Evolutionary conservation across 2,329 filamentous ascomycete species (phyloP).

Genomic region (Phyllosticta citrichinensis): DNA sequence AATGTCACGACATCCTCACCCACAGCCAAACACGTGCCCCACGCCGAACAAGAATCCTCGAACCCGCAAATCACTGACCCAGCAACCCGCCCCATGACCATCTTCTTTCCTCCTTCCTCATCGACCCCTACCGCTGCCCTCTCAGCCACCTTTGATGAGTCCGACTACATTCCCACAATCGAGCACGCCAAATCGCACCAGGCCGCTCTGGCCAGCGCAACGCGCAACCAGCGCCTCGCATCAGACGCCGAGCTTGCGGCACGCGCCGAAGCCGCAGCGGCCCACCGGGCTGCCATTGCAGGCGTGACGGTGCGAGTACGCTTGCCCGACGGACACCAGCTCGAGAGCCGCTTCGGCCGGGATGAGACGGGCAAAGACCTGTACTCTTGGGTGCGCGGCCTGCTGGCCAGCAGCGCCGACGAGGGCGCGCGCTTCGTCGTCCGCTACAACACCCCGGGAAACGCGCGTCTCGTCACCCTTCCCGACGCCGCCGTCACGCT

Average conservation of each 20-base stretch:
- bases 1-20: neutral
- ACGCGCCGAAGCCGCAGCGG: constrained; percentile 54
- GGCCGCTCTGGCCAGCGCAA: constrained; percentile 49
- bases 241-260: constrained; percentile 75
- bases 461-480: constrained; percentile 26
- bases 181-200: constrained; percentile 69
- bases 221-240: constrained; percentile 65
- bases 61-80: constrained; percentile 15
- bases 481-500: constrained; percentile 44
- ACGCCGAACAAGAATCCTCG: constrained; percentile 13
- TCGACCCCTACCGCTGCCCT: constrained; percentile 66
- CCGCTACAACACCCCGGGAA: constrained; percentile 16
- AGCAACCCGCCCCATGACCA: constrained; percentile 45
- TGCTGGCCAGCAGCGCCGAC: constrained; percentile 51
- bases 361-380: constrained; percentile 60
- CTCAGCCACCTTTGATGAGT: constrained; percentile 50
- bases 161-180: constrained; percentile 67
- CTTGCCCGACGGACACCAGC: constrained; percentile 75
- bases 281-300: constrained; percentile 52
- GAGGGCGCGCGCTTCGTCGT: constrained; percentile 42
- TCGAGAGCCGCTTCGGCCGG: constrained; percentile 61
- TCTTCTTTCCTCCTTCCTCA: constrained; percentile 71
- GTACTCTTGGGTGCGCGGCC: constrained; percentile 61
- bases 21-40: constrained; percentile 12
- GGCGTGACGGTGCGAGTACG: constrained; percentile 69